Base-by-base conservation (phyloP, 2,329 filamentous ascomycete species). In the Fusarium staphyleae region DNA sequence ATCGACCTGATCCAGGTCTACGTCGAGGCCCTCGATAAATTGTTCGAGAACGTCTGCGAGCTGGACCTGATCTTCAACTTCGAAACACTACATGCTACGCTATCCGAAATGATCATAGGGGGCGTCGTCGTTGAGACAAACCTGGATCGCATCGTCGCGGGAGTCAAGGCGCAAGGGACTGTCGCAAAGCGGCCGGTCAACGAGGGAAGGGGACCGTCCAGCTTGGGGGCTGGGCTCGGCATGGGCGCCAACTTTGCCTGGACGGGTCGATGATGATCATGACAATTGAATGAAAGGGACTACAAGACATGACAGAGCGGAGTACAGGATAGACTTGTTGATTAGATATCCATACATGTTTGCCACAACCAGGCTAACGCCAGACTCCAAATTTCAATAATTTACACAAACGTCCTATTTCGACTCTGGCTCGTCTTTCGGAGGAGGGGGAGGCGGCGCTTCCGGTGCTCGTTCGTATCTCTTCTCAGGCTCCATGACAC, bases 31-130 rank as follows among this genome's bases (percentile, higher is more conserved):
- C 83, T 99, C 29, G 95, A 99, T 74, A 87, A 91, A 61, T 81
- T 99, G 33, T 99, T 99, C 71, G 95, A 98, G 77, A 97, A 99
- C 72, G 95, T 99, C 9, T 99, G 95, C 81, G 95, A 99, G 78
- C 81, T 99, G 49, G 93, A 99, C 74, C 82, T 99, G 65, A 99
- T 99, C 73, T 99, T 99, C 79, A 98, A 98, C 72, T 99, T 96
- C 67, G 95, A 99, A 81, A 96, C 92, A 13, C 81, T 99, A 68
- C 95, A 99, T 78, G 90, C 93, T 8, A 87, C 92, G 13, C 78
- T 98, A 9, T 87, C 87, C 52, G 93, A 98, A 80, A 96, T 98
- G 91, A 89, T 98, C 50, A 90, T 96, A 13, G 93, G 93, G 12
- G 93, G 93, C 1, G 91, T 97, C 12, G 93, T 98, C 13, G 87